Percentiles rank a stretch among this genome's conserved stretches.
These are phyloP conservation scores for Tulasnella sp. DNA, from an alignment of 768 basidiomycete species.

Conservation along the genomic window DNA sequence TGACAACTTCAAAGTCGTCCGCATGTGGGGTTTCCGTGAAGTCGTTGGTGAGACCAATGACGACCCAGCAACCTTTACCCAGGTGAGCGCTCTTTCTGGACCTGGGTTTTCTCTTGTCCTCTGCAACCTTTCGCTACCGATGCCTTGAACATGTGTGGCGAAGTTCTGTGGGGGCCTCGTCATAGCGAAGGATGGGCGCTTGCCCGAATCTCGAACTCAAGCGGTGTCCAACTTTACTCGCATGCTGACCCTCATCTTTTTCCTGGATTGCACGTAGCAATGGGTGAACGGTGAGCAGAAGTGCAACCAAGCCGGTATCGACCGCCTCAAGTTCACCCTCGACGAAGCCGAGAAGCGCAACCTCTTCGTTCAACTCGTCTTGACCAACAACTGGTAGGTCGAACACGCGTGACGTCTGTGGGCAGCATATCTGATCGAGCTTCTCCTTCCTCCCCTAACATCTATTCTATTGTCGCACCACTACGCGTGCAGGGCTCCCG, in stretches of 20 bases:
- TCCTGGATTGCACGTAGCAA: not conserved
- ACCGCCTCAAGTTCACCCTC: constrained; percentile 25
- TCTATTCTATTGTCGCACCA: not conserved
- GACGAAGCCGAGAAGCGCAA: constrained; percentile 10
- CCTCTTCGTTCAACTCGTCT: constrained; percentile 18
- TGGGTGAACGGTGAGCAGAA: constrained; percentile 20
- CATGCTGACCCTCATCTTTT: no score
- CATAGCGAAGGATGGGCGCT: not conserved
- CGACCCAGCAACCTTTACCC: constrained; percentile 19
- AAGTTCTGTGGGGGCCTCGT: not conserved
- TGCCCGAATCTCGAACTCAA: not conserved
- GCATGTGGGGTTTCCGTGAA: constrained; percentile 27
- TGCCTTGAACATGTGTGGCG: not conserved
- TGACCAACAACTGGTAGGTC: constrained; percentile 32
- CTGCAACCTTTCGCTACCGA: not conserved
- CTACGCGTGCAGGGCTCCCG: not conserved
- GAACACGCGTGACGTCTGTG: not conserved
- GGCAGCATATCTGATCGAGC: not conserved
- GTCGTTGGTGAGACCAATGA: constrained; percentile 10
- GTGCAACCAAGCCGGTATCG: constrained; percentile 28
- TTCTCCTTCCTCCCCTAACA: not conserved
- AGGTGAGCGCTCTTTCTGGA: not conserved
- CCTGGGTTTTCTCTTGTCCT: not conserved
- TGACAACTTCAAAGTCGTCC: constrained; percentile 23
- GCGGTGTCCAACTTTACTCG: not conserved